These are phyloP conservation scores for Trapa bicornis DNA, from an alignment of 345 rosid species.

Conservation along the genomic window DNA sequence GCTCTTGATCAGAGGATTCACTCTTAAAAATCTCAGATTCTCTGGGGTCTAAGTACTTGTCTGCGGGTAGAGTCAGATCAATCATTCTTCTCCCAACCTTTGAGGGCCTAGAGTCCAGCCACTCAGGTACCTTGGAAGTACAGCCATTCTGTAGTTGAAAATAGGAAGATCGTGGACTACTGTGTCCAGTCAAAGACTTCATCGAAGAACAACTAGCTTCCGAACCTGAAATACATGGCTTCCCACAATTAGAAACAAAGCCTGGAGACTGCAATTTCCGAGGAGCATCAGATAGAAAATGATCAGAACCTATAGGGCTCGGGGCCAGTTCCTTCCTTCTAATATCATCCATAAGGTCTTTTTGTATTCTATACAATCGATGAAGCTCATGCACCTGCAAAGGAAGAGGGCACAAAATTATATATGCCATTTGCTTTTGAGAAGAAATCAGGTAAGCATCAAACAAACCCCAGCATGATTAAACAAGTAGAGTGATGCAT, in stretches of 20 bases:
- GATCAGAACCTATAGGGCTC: conserved; percentile 41
- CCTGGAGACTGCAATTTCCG: conserved; percentile 55
- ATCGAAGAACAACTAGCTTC: conserved; percentile 41
- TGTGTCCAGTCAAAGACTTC: conserved; percentile 37
- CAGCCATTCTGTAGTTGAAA: conserved; percentile 40
- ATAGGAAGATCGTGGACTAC: conserved; percentile 34
- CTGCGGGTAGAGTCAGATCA: conserved; percentile 83
- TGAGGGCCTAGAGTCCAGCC: conserved; percentile 53
- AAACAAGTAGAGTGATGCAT: no score
- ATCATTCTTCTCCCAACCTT: conserved; percentile 64
- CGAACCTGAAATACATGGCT: conserved; percentile 33
- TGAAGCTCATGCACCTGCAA: no score
- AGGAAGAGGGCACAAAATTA: no score
- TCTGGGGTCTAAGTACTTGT: conserved; percentile 54
- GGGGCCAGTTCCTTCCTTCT: conserved; percentile 46
- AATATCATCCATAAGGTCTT: conserved; percentile 1
- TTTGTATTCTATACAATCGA: not conserved
- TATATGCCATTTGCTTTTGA: no score
- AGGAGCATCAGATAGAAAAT: conserved; percentile 38
- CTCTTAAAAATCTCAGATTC: conserved; percentile 24
- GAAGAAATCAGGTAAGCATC: no score
- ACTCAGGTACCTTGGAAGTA: conserved; percentile 41
- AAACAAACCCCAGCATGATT: no score
- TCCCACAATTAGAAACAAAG: conserved; percentile 43
- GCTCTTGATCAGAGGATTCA: conserved; percentile 20